Evolutionary conservation across 768 basidiomycete genomes (phyloP), one percentile per base, ranked within the genome.

Genomic region (Lactifluus hygrophoroides): DNA sequence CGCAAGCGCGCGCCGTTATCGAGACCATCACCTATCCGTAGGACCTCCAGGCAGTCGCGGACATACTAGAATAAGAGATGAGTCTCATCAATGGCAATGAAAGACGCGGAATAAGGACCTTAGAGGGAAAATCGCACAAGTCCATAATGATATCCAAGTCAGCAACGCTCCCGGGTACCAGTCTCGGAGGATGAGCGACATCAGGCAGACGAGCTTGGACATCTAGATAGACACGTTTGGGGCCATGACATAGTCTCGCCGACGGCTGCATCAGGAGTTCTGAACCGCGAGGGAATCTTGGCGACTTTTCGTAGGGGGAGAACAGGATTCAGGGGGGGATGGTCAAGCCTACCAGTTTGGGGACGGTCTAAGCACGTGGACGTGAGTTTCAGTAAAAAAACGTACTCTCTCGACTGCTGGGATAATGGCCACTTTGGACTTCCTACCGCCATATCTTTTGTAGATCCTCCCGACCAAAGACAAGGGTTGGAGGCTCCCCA

Each of bases 361-460:
- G 90, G 60, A 91, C 90, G 92, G 42, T 17, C 8, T 57, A 47
- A 47, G 49, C 34, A 47, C 46, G 10, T 59, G 43, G 35, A n/a
- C 9, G 45, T 34, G 32, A 53, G 35, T 49, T 51, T 54, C 53
- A 37, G 35, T 7, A 48, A 51, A 60, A n/a, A 32, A 54, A 78
- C 89, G 68, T 71, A 92, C 94, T 80, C 65, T 78, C 77, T 56
- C 81, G 78, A 54, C 81, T 78, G 72, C 90, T 94, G 9, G 95
- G 95, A 75, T 93, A 93, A 73, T 96, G 94, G 1, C 96, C 96
- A 62, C 90, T 90, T 32, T 83, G 75, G 56, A 98, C 80, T 73
- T 99, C 95, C 94, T 93, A 98, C 60, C 85, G 77, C 94, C 94
- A 98, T 71, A 99, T 90, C 56, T 86, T 79, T 66, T 88, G 89